These are phyloP conservation scores for Saccharomyces hybrid DNA, from an alignment of 1,139 yeast species.

Conservation along the genomic window DNA sequence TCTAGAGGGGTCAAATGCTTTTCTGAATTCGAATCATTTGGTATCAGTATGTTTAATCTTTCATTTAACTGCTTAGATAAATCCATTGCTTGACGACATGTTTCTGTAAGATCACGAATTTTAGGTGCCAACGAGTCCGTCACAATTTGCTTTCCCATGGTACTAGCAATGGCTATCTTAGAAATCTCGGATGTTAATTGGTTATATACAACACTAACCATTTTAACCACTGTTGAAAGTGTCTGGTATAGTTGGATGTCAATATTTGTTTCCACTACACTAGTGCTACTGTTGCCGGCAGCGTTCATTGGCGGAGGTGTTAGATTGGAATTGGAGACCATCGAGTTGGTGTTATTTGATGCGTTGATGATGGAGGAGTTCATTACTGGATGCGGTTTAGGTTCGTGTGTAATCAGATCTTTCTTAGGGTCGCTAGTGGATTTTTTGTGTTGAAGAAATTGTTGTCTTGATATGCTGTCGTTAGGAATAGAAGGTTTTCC, in stretches of 20 bases:
- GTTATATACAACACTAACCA: slow-evolving; percentile 72
- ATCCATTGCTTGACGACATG: slow-evolving; percentile 77
- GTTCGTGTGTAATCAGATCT: background rate
- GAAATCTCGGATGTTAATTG: slow-evolving; percentile 73
- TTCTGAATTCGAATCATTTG: slow-evolving; percentile 38
- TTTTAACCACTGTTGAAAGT: slow-evolving; percentile 62
- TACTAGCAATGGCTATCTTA: slow-evolving; percentile 53
- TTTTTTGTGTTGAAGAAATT: background rate
- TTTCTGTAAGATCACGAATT: slow-evolving; percentile 68
- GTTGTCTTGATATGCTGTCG: slow-evolving; percentile 1
- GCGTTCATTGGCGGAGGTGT: background rate
- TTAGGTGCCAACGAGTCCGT: slow-evolving; percentile 48
- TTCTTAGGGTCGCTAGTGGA: background rate
- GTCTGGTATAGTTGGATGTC: slow-evolving; percentile 73
- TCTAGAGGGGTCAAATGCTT: slow-evolving; percentile 46
- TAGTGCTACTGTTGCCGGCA: background rate
- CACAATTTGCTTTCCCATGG: slow-evolving; percentile 29
- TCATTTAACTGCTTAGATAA: slow-evolving; percentile 60
- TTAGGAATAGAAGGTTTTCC: slow-evolving; percentile 3
- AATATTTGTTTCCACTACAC: slow-evolving; percentile 39
- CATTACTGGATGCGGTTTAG: background rate
- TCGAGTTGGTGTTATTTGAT: background rate
- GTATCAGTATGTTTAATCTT: slow-evolving; percentile 39
- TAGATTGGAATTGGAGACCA: background rate
- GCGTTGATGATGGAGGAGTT: background rate